These are phyloP conservation scores for Colletotrichum zoysiae DNA, from an alignment of 2,329 filamentous ascomycete genomes.

Conservation along the genomic window DNA sequence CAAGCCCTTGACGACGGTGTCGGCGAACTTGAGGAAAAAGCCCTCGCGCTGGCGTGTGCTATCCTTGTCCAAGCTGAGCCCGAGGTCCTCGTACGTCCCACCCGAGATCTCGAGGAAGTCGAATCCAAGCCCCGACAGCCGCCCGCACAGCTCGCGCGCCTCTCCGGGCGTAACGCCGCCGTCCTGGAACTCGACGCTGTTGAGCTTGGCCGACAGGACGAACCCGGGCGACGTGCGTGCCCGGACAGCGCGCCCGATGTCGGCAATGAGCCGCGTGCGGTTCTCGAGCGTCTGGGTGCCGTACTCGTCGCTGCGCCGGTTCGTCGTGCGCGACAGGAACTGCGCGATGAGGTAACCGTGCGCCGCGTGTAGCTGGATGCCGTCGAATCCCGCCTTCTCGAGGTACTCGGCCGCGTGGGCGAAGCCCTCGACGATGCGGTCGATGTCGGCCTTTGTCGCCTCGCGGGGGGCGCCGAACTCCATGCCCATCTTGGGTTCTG, in stretches of 20 bases:
- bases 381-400: conserved; percentile 71
- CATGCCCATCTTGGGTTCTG: conserved; percentile 45
- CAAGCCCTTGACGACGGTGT: conserved; percentile 59
- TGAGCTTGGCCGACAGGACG: conserved; percentile 69
- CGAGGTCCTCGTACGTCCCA: conserved; percentile 69
- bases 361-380: conserved; percentile 64
- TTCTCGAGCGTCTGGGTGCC: conserved; percentile 58
- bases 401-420: conserved; percentile 72
- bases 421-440: conserved; percentile 69
- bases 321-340: conserved; percentile 63
- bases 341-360: conserved; percentile 68
- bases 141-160: conserved; percentile 59
- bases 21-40: conserved; percentile 72
- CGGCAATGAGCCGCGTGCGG: conserved; percentile 59
- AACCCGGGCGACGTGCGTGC: conserved; percentile 48
- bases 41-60: conserved; percentile 67
- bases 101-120: conserved; percentile 72
- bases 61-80: conserved; percentile 64
- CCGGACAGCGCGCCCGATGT: conserved; percentile 55
- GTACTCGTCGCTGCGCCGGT: conserved; percentile 65
- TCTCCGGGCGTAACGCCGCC: conserved; percentile 65
- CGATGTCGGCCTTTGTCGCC: conserved; percentile 67
- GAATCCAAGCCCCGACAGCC: conserved; percentile 62
- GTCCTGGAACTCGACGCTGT: conserved; percentile 68
- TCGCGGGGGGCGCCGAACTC: conserved; percentile 63